These are phyloP conservation scores for Ogataea nitratoaversa DNA, from an alignment of 805 yeast species.

Conservation along the genomic window DNA sequence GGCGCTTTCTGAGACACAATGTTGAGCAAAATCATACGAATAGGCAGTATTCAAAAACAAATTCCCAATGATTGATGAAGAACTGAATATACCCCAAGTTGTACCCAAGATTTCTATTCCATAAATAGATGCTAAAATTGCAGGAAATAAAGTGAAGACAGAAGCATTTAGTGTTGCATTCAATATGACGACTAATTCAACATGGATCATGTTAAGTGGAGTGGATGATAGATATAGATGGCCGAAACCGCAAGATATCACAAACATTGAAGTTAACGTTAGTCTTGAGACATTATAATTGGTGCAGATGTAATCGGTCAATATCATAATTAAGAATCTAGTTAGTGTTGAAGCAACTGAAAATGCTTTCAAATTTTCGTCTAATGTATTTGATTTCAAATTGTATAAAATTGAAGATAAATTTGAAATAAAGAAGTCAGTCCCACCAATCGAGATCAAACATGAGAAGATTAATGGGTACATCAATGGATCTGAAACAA, in stretches of 20 bases:
- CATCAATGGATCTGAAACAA: slow-evolving; percentile 47
- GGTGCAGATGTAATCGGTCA: slow-evolving; percentile 55
- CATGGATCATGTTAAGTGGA: slow-evolving; percentile 17
- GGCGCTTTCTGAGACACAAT: slow-evolving; percentile 23
- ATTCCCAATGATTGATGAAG: slow-evolving; percentile 55
- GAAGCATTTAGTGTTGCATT: slow-evolving; percentile 57
- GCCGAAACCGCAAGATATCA: slow-evolving; percentile 24
- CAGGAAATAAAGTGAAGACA: slow-evolving; percentile 80
- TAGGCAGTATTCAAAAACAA: slow-evolving; percentile 55
- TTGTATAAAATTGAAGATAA: slow-evolving; percentile 48
- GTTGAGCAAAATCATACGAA: slow-evolving; percentile 57
- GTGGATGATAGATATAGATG: slow-evolving; percentile 29
- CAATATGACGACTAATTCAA: slow-evolving; percentile 18
- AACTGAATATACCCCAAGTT: slow-evolving; percentile 86
- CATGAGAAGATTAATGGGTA: slow-evolving; percentile 63
- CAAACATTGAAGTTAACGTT: slow-evolving; percentile 22
- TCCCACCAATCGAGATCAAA: slow-evolving; percentile 70
- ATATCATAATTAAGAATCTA: slow-evolving; percentile 61
- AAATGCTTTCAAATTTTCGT: slow-evolving; percentile 22
- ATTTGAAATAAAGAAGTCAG: slow-evolving; percentile 83
- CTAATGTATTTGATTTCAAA: slow-evolving; percentile 17
- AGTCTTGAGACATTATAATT: slow-evolving; percentile 24
- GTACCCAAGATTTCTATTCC: slow-evolving; percentile 87
- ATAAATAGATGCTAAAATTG: slow-evolving; percentile 79
- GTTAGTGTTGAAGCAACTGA: slow-evolving; percentile 68